phyloP scores from a whole-genome alignment of 352 stramenopile species.

The Pythium dissotocum region DNA sequence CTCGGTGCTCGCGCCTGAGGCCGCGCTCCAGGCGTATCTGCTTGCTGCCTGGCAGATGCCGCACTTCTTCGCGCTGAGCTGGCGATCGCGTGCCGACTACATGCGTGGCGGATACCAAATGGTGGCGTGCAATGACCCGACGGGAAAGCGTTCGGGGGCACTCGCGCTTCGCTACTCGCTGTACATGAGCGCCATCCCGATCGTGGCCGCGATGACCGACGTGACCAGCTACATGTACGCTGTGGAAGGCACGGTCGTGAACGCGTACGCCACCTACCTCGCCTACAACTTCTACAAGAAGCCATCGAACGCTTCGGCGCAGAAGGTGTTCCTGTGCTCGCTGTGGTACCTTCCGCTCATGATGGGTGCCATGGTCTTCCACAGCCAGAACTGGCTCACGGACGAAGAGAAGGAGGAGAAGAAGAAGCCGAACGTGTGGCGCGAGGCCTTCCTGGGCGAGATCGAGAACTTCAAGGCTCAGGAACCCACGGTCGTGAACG shows the following conservation, averaged over 20 bases:
- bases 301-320: constrained; percentile 92
- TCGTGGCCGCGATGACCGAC: constrained; percentile 89
- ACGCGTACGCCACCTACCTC: constrained; percentile 95
- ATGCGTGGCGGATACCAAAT: constrained; percentile 93
- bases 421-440: constrained; percentile 46
- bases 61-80: constrained; percentile 99
- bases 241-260: constrained; percentile 95
- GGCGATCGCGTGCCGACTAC: constrained; percentile 95
- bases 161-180: constrained; percentile 95
- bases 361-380: constrained; percentile 97
- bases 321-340: constrained; percentile 97
- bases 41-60: constrained; percentile 99
- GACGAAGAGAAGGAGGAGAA: constrained; percentile 68
- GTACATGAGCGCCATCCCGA: constrained; percentile 94
- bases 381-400: constrained; percentile 91
- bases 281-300: constrained; percentile 95
- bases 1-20: constrained; percentile 65
- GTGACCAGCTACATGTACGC: constrained; percentile 99
- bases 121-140: constrained; percentile 93
- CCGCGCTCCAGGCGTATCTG: constrained; percentile 76
- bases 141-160: constrained; percentile 88
- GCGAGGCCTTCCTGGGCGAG: constrained; percentile 73
- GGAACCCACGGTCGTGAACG: constrained; percentile 31
- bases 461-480: constrained; percentile 62
- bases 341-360: constrained; percentile 98